Conservation (phyloP, 2,329 filamentous ascomycete species). For the Lachnellula hyalina region DNA sequence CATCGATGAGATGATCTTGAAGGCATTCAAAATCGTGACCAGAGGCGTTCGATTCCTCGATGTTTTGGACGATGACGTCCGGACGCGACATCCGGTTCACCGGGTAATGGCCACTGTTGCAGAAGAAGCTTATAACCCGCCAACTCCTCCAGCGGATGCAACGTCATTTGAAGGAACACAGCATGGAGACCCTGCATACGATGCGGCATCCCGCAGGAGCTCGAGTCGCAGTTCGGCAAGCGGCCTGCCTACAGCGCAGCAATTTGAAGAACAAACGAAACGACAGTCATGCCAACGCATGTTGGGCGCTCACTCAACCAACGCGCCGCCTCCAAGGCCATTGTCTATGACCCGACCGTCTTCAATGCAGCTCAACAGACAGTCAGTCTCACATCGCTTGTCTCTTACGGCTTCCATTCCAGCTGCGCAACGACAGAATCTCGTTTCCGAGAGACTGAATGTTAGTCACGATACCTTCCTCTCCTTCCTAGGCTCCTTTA, state of each 20-base stretch:
- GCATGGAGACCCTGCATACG: conserved; percentile 40
- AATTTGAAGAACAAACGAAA: conserved; percentile 28
- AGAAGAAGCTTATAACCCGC: conserved; percentile 54
- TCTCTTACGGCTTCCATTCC: conserved; percentile 67
- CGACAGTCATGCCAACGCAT: conserved; percentile 27
- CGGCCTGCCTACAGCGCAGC: conserved; percentile 21
- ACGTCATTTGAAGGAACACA: conserved; percentile 38
- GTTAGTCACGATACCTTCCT: conserved; percentile 82
- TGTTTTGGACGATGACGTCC: conserved; percentile 64
- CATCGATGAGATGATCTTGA: conserved; percentile 87
- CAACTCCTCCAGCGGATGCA: conserved; percentile 58
- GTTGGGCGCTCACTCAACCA: conserved; percentile 19
- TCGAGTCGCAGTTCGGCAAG: conserved; percentile 29
- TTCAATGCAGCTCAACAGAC: conserved; percentile 24
- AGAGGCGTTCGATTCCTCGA: conserved; percentile 88
- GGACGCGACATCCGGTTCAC: conserved; percentile 44
- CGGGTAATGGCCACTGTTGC: conserved; percentile 55
- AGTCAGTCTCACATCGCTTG: conserved; percentile 58
- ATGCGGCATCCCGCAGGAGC: conserved; percentile 26
- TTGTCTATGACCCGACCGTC: conserved; percentile 22
- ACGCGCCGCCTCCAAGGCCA: conserved; percentile 20
- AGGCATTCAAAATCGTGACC: conserved; percentile 90
- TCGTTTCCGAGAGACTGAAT: conserved; percentile 79
- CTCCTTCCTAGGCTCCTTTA: conserved; percentile 86
- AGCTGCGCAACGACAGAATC: conserved; percentile 57